Conservation (phyloP, 139 green algal genomes). For the Haematococcus lacustris region DNA sequence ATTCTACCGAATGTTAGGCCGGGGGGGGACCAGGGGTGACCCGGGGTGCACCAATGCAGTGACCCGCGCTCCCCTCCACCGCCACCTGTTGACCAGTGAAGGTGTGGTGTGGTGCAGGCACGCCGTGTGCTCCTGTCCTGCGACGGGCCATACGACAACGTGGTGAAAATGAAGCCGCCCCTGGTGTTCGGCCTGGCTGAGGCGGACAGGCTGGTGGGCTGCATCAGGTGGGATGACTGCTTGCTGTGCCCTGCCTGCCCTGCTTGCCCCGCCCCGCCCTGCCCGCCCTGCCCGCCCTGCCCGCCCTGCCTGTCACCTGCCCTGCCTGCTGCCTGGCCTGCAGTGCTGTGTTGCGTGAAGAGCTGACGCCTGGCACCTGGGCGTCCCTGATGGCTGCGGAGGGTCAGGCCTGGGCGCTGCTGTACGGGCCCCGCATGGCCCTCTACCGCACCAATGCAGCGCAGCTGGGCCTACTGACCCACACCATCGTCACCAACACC, state of each 20-base stretch:
- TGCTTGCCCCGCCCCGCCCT: not conserved
- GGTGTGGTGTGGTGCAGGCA: too few relatives aligned
- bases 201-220: constrained; percentile 38
- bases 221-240: constrained; percentile 28
- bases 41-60: too few relatives aligned
- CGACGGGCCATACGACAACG: constrained; percentile 54
- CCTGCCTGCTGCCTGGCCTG: not conserved
- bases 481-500: too few relatives aligned
- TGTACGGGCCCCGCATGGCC: not conserved
- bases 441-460: constrained; percentile 8
- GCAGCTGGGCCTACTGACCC: not conserved
- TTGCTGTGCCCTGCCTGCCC: too few relatives aligned
- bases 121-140: constrained; percentile 48
- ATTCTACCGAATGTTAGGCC: too few relatives aligned
- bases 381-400: constrained; percentile 1
- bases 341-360: constrained; percentile 4
- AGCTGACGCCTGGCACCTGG: constrained; percentile 3
- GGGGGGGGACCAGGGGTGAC: too few relatives aligned
- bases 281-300: too few relatives aligned
- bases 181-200: constrained; percentile 50
- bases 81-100: too few relatives aligned
- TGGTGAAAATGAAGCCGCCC: constrained; percentile 74
- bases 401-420: not conserved
- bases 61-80: too few relatives aligned
- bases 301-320: too few relatives aligned